A percentile compares a stretch with the other conserved stretches of the same genome.
Evolutionary conservation across 2,329 filamentous ascomycete species (phyloP).

Genomic region (Endothia cerciana): DNA sequence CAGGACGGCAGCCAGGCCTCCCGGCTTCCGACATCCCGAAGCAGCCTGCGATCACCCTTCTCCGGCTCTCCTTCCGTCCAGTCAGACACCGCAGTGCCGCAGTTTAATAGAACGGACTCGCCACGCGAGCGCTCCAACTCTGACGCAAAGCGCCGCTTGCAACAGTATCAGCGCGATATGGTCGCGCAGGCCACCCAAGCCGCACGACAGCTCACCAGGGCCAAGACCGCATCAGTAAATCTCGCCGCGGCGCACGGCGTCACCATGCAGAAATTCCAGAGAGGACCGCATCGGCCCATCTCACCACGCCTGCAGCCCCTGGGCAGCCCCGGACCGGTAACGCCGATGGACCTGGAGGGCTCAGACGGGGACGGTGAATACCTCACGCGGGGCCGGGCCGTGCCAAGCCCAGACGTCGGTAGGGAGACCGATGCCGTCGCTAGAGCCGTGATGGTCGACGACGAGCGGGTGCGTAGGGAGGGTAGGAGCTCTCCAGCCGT

Average conservation of each 20-base stretch:
- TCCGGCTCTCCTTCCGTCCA: slow-evolving; percentile 39
- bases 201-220: slow-evolving; percentile 38
- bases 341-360: slow-evolving; percentile 61
- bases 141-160: slow-evolving; percentile 55
- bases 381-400: slow-evolving; percentile 35
- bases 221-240: slow-evolving; percentile 34
- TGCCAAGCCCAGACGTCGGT: slow-evolving; percentile 30
- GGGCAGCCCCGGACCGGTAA: slow-evolving; percentile 64
- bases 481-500: slow-evolving; percentile 39
- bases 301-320: slow-evolving; percentile 56
- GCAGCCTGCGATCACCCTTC: slow-evolving; percentile 33
- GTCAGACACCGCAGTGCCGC: slow-evolving; percentile 43
- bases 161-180: slow-evolving; percentile 66
- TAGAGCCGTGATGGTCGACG: slow-evolving; percentile 39
- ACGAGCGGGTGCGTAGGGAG: slow-evolving; percentile 39
- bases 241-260: slow-evolving; percentile 40
- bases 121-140: slow-evolving; percentile 45
- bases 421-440: slow-evolving; percentile 36
- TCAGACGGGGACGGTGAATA: slow-evolving; percentile 43
- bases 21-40: slow-evolving; percentile 31
- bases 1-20: slow-evolving; percentile 31
- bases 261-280: slow-evolving; percentile 43
- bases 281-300: slow-evolving; percentile 38
- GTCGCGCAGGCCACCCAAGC: slow-evolving; percentile 59
- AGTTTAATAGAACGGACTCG: slow-evolving; percentile 30